These are phyloP conservation scores for Lactarius tabidus DNA, from an alignment of 768 basidiomycete species.

Conservation along the genomic window DNA sequence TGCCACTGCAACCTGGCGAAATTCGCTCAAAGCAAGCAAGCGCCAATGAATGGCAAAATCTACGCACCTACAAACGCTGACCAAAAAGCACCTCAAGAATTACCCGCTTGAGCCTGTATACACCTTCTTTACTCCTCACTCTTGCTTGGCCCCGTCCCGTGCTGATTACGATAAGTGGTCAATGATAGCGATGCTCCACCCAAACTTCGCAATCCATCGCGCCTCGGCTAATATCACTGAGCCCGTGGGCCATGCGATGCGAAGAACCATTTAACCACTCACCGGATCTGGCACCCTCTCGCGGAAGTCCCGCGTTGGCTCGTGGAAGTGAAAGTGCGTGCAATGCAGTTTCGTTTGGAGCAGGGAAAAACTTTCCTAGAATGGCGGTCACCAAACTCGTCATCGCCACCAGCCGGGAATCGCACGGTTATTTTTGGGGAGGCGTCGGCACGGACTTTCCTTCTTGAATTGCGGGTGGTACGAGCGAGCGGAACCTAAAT, in stretches of 20 bases:
- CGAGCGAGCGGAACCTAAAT: constrained; percentile 8
- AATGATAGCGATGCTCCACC: not conserved
- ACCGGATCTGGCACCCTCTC: constrained; percentile 11
- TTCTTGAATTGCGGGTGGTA: not conserved
- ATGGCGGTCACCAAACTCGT: not conserved
- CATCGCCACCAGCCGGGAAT: not conserved
- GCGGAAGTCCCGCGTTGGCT: constrained; percentile 17
- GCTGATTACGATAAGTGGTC: not conserved
- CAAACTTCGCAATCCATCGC: not conserved
- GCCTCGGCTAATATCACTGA: not conserved
- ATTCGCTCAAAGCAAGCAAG: constrained; percentile 16
- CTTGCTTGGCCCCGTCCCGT: not conserved
- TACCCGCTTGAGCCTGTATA: not conserved
- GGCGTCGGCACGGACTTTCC: constrained; percentile 1
- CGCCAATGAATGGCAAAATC: constrained; percentile 17
- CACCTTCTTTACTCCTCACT: not conserved
- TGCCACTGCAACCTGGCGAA: constrained; percentile 7
- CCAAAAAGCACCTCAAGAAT: not conserved
- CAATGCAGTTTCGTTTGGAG: not conserved
- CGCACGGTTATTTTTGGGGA: not conserved
- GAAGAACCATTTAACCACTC: not conserved
- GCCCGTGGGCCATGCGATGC: not conserved
- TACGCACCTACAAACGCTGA: constrained; percentile 9
- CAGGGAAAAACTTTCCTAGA: not conserved
- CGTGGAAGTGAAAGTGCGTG: not conserved